These are phyloP conservation scores for Auricularia heimuer DNA, from an alignment of 768 basidiomycete genomes.

Conservation along the genomic window DNA sequence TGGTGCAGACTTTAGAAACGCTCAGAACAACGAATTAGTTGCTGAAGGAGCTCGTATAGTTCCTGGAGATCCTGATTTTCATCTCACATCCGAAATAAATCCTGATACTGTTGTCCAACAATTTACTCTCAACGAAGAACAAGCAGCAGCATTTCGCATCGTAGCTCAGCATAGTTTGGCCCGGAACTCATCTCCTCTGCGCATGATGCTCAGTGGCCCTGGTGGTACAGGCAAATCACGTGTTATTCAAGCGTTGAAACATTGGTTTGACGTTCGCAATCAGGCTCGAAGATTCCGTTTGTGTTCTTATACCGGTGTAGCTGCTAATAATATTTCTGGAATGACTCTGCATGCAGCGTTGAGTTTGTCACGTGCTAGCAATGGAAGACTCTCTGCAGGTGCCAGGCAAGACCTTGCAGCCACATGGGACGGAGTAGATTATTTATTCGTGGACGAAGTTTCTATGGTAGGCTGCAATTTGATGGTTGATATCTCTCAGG, in stretches of 20 bases:
- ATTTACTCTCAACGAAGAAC: constrained; percentile 27
- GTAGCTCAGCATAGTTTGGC: constrained; percentile 20
- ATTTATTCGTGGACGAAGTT: constrained; percentile 10
- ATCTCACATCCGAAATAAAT: constrained; percentile 5
- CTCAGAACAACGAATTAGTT: neutral
- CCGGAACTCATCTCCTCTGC: constrained; percentile 12
- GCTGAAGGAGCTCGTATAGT: neutral
- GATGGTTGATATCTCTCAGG: constrained; percentile 1
- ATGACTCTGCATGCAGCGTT: neutral
- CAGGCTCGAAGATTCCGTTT: neutral
- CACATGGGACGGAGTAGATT: constrained; percentile 1
- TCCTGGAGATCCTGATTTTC: neutral
- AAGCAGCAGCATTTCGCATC: constrained; percentile 23
- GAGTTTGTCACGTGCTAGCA: neutral
- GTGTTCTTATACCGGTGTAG: neutral
- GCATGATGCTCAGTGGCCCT: neutral
- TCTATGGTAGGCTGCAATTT: constrained; percentile 8
- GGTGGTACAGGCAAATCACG: neutral
- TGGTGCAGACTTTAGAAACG: too few species aligned
- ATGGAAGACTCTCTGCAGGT: neutral
- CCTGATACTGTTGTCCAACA: constrained; percentile 14
- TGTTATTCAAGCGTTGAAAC: neutral
- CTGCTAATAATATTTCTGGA: neutral
- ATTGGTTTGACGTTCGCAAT: neutral
- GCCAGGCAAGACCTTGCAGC: neutral